These are phyloP conservation scores for Phanerochaete sordida DNA, from an alignment of 768 basidiomycete genomes.

Conservation along the genomic window DNA sequence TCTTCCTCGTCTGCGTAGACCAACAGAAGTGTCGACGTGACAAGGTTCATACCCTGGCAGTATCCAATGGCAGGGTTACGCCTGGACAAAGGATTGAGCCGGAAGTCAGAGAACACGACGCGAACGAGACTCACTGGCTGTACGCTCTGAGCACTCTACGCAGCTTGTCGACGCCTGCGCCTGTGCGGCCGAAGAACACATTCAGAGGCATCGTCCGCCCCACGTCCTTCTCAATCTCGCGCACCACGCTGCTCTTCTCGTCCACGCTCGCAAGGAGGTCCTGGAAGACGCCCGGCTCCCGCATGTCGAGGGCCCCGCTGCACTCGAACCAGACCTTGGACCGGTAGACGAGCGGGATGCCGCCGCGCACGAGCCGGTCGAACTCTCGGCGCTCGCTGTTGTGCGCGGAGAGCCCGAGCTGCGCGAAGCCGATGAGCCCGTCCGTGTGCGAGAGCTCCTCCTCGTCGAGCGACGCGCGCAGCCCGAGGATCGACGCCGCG, in stretches of 20 bases:
- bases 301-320: constrained; percentile 88
- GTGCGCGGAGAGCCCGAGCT: constrained; percentile 72
- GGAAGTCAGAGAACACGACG: not conserved
- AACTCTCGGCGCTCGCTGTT: constrained; percentile 77
- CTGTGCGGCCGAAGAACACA: constrained; percentile 96
- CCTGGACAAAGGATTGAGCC: constrained; percentile 34
- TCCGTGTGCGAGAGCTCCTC: constrained; percentile 81
- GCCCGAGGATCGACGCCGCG: constrained; percentile 65
- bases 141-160: constrained; percentile 88
- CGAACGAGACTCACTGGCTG: constrained; percentile 64
- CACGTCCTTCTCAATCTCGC: constrained; percentile 96
- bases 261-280: constrained; percentile 60
- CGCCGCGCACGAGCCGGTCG: constrained; percentile 72
- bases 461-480: constrained; percentile 58
- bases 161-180: constrained; percentile 89
- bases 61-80: constrained; percentile 93
- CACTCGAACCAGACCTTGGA: constrained; percentile 92
- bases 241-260: constrained; percentile 45
- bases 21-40: constrained; percentile 90
- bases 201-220: constrained; percentile 91
- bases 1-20: constrained; percentile 95
- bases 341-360: constrained; percentile 87
- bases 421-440: constrained; percentile 87
- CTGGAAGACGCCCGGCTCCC: constrained; percentile 85
- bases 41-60: constrained; percentile 93